A percentile compares a stretch with the other conserved stretches of the same genome.
Evolutionary conservation across 2,329 filamentous ascomycete genomes (phyloP).

Genomic region (Apiospora arundinis): DNA sequence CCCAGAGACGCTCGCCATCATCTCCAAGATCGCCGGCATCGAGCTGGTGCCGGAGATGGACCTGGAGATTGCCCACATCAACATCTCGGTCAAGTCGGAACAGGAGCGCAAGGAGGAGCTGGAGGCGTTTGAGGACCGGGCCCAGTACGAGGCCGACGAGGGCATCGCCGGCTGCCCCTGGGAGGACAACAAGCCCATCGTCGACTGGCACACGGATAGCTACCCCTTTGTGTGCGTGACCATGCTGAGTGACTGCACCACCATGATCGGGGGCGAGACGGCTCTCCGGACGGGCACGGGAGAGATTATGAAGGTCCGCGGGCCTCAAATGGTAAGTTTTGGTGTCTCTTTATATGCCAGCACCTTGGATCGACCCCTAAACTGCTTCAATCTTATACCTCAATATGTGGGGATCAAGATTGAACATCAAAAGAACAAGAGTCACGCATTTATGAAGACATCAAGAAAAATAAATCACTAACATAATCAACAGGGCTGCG

Average conservation of each 20-base stretch:
- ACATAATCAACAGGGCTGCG: conserved; percentile 55
- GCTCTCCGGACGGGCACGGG: conserved; percentile 61
- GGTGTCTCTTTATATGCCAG: conserved; percentile 41
- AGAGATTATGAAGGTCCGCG: conserved; percentile 62
- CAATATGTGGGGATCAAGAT: too few species aligned
- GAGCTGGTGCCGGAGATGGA: conserved; percentile 61
- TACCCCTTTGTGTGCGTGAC: conserved; percentile 74
- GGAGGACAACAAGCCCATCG: conserved; percentile 59
- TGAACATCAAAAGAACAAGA: background rate
- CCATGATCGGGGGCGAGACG: conserved; percentile 71
- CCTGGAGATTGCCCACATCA: conserved; percentile 62
- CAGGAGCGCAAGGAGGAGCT: conserved; percentile 51
- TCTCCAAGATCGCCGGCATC: conserved; percentile 60
- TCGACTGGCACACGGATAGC: conserved; percentile 69
- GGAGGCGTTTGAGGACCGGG: conserved; percentile 43
- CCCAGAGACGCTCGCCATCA: conserved; percentile 49
- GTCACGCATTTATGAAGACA: background rate
- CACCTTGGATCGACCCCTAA: too few species aligned
- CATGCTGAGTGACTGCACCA: conserved; percentile 68
- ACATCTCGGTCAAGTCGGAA: conserved; percentile 58
- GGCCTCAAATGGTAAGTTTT: conserved; percentile 62
- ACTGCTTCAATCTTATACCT: too few species aligned
- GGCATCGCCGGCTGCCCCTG: conserved; percentile 40
- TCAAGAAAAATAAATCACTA: background rate
- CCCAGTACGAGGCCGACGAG: conserved; percentile 36